Evolutionary conservation across 2,329 filamentous ascomycete genomes (phyloP), one percentile per base, ranked within the genome.

Genomic region (Alternaria panax): DNA sequence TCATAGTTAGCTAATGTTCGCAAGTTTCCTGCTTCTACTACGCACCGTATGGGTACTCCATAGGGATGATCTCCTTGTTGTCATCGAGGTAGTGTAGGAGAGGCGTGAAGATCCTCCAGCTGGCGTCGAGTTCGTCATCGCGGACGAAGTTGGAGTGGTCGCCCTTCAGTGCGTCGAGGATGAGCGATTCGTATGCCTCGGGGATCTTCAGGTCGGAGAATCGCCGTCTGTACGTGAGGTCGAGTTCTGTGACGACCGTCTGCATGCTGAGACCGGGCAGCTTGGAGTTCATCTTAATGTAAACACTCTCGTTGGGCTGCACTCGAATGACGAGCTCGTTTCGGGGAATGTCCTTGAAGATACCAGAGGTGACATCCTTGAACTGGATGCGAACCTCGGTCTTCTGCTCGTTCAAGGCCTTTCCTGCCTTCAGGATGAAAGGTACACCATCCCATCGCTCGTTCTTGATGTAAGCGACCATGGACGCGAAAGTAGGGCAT

Each of bases 231-330:
- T 99, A 99, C 66, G 96, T 99, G 70, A 99, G 88, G 77, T 99
- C 95, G 61, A 99, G 91, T 84, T 99, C 95, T 61, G 95, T 99
- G 71, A 97, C 92, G 38, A 98, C 95, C 12, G 95, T 99, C 86
- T 99, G 95, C 93, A 98, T 99, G 85, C 93, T 98, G 74, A 99
- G 85, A 73, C 95, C 95, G 20, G 95, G 96, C 60, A 99, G 86
- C 86, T 99, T 99, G 28, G 94, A 98, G 90, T 99, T 99, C 95
- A 99, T 99, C 89, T 99, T 99, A 81, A 98, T 96, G 84, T 99
- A 99, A 69, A 99, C 93, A 78, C 92, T 96, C 86, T 99, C 95
- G 84, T 99, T 99, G 73, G 95, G 95, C 85, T 99, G 95, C 67
- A 99, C 96, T 70, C 95, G 93, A 84, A 99, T 97, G 74, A 99